phyloP scores from a whole-genome alignment of 2,329 filamentous ascomycete species.

The Beauveria scarabaeidicola region DNA sequence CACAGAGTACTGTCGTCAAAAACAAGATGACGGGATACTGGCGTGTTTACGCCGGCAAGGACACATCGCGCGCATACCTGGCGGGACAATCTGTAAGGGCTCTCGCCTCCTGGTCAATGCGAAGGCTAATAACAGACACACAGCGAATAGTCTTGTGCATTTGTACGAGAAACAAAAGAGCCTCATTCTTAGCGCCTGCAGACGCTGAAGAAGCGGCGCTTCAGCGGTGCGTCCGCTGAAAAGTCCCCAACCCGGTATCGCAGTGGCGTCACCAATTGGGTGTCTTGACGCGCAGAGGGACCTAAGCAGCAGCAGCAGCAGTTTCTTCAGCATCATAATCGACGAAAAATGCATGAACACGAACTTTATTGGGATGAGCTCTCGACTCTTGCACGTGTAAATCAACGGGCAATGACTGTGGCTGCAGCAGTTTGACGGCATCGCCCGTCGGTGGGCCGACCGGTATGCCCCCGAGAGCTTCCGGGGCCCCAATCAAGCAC shows the following conservation, averaged over 20 bases:
- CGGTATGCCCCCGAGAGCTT: neutral
- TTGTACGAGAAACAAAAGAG: neutral
- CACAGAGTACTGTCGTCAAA: too few relatives aligned
- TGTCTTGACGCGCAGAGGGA: neutral
- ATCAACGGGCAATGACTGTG: neutral
- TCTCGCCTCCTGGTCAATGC: too few relatives aligned
- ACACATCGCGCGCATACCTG: too few relatives aligned
- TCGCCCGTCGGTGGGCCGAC: slow-evolving; percentile 1
- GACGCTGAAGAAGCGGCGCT: neutral
- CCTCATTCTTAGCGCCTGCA: neutral
- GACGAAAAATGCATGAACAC: neutral
- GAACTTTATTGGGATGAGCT: too few relatives aligned
- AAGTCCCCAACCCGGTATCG: neutral
- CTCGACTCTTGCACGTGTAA: neutral
- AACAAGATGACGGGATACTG: too few relatives aligned
- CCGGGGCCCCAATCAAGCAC: neutral
- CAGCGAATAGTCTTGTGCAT: neutral
- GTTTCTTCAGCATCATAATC: neutral
- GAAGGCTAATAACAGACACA: too few relatives aligned
- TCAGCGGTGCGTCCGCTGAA: neutral
- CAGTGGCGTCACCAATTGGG: neutral
- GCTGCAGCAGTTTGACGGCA: slow-evolving; percentile 4
- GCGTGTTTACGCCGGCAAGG: too few relatives aligned
- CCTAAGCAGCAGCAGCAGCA: neutral
- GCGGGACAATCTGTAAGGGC: too few relatives aligned